A percentile compares a stretch with the other conserved stretches of the same genome.
Conservation (phyloP, 768 basidiomycete genomes). For the Auricularia sp. region DNA sequence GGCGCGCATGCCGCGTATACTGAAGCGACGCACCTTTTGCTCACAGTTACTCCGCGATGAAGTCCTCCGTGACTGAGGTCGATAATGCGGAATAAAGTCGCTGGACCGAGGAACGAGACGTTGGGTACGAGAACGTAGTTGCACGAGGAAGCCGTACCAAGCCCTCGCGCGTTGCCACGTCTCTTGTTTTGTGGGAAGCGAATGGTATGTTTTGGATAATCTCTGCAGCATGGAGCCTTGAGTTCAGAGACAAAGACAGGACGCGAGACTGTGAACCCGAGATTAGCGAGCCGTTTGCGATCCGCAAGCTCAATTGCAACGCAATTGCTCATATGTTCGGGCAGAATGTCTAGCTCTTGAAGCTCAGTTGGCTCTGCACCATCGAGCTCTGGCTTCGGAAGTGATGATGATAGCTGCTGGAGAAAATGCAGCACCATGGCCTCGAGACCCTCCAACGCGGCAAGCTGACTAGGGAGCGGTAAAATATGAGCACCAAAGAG, state of each 20-base stretch:
- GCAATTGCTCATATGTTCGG: too few relatives aligned
- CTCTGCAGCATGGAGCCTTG: neutral
- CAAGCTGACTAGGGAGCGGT: too few relatives aligned
- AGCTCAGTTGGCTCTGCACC: neutral
- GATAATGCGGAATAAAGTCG: constrained; percentile 57
- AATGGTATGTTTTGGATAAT: neutral
- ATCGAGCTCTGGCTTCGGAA: too few relatives aligned
- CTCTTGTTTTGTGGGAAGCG: neutral
- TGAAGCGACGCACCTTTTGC: constrained; percentile 45
- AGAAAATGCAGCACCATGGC: neutral
- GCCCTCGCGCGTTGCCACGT: neutral
- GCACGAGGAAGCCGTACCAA: neutral
- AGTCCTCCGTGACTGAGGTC: constrained; percentile 65
- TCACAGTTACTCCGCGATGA: constrained; percentile 40
- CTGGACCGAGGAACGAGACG: constrained; percentile 25
- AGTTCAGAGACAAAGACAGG: neutral
- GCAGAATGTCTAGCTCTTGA: neutral
- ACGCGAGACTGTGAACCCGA: neutral
- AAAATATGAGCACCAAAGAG: too few relatives aligned
- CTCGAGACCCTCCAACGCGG: neutral
- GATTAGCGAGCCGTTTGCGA: neutral
- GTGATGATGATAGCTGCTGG: neutral
- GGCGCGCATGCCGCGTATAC: constrained; percentile 2
- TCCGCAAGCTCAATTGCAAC: neutral
- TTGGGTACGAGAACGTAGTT: neutral